Percentiles rank a stretch among this genome's conserved stretches.
phyloP scores from a whole-genome alignment of 129 eudicot genomes.

The Calendula officinalis region DNA sequence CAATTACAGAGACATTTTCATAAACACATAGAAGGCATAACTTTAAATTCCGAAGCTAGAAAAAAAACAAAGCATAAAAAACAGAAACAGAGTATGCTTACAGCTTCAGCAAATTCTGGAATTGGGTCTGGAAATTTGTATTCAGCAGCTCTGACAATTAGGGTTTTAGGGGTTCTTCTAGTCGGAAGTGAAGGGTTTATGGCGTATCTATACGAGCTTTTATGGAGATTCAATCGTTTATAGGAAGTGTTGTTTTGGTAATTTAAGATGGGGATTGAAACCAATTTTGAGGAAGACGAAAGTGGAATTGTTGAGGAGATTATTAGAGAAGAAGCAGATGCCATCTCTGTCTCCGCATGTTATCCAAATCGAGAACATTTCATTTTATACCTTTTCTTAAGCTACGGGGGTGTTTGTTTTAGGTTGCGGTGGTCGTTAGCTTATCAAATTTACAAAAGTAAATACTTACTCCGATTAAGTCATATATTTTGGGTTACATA shows the following conservation, averaged over 20 bases:
- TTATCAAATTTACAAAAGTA: too few species aligned
- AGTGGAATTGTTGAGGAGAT: conserved; percentile 20
- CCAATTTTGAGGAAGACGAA: conserved; percentile 29
- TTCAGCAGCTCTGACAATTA: conserved; percentile 77
- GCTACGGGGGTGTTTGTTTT: too few species aligned
- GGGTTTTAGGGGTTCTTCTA: conserved; percentile 38
- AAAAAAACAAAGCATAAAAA: neutral
- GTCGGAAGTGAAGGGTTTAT: conserved; percentile 21
- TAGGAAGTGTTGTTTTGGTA: conserved; percentile 8
- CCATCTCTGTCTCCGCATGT: conserved; percentile 24
- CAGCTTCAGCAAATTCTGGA: conserved; percentile 90
- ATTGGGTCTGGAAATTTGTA: conserved; percentile 97
- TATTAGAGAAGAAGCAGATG: conserved; percentile 32
- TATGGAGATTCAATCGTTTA: conserved; percentile 12
- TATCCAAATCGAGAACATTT: conserved; percentile 23
- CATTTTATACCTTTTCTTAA: neutral
- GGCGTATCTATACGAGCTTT: conserved; percentile 6
- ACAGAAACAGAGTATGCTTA: conserved; percentile 24
- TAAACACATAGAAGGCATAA: conserved; percentile 21
- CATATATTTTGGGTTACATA: too few species aligned
- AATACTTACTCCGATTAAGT: too few species aligned
- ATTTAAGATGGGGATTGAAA: conserved; percentile 25
- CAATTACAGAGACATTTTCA: conserved; percentile 4
- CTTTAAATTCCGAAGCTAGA: neutral
- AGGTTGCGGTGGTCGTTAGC: too few species aligned